Conservation (phyloP, 768 basidiomycete species). For the Lentinula sp. region DNA sequence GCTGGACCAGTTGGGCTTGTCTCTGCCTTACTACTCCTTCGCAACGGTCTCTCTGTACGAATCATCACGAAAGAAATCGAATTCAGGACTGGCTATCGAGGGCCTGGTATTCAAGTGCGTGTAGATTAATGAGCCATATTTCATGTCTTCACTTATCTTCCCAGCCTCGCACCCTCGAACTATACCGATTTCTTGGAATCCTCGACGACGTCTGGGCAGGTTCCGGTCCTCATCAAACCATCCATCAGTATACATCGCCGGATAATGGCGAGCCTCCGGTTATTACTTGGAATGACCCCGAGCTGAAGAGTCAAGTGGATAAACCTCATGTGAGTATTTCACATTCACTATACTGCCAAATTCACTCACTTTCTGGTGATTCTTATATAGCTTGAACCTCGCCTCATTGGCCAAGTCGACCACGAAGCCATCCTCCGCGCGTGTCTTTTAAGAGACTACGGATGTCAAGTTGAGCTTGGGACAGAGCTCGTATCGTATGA, state of each 20-base stretch:
- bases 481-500: conserved; percentile 39
- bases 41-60: conserved; percentile 41
- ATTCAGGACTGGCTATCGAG: conserved; percentile 11
- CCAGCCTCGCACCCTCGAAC: conserved; percentile 39
- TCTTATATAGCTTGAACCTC: conserved; percentile 8
- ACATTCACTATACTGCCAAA: not conserved
- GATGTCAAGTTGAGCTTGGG: conserved; percentile 33
- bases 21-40: conserved; percentile 24
- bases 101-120: conserved; percentile 16
- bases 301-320: conserved; percentile 1
- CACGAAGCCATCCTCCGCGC: conserved; percentile 31
- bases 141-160: not conserved
- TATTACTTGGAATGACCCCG: not conserved
- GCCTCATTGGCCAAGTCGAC: conserved; percentile 16
- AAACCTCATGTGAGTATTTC: conserved; percentile 8
- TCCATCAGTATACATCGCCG: conserved; percentile 29
- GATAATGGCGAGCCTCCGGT: conserved; percentile 17
- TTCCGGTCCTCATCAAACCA: conserved; percentile 19
- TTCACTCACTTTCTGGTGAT: not conserved
- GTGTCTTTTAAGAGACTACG: conserved; percentile 22
- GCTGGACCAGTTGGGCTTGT: conserved; percentile 16
- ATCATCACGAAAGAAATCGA: conserved; percentile 41
- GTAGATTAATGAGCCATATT: not conserved
- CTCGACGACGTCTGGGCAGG: conserved; percentile 28
- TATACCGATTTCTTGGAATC: conserved; percentile 32